Evolutionary conservation across 192 early-diverging fungal genomes (phyloP), one percentile per base, ranked within the genome.

Genomic region (Umbelopsis sp.): DNA sequence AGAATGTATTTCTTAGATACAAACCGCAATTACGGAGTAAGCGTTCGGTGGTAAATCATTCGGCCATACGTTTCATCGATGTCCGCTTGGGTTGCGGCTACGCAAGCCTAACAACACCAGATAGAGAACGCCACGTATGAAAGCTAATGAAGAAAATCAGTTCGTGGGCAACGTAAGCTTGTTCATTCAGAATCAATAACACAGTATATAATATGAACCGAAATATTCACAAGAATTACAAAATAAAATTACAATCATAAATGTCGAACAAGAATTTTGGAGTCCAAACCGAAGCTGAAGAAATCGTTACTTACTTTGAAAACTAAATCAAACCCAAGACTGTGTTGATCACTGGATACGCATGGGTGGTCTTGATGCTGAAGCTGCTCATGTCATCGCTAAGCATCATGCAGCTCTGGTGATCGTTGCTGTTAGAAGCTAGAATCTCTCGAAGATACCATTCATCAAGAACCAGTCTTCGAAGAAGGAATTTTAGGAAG

Each of bases 401-500:
- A 47, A 44, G 66, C 43, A 47, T 10, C 5, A 62, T 20, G 43
- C 66, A 9, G 24, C 12, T n/a, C 69, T 66, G 24, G 17, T 49
- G 10, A 70, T 75, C 12, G 34, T 75, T 45, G 73, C 68, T 26
- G 59, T 68, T 32, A 54, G 73, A 32, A 52, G 29, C 50, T 47
- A 29, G 71, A 73, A 44, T 62, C 70, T 29, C 65, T 68, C 4
- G 22, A 71, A 17, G 49, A 10, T 10, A 44, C 65, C 29, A 45
- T 74, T 32, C 49, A 54, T 53, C 22, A 22, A 66, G 0, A 12
- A 65, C 54, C 12, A 29, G 32, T 16, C 20, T 59, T 0, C 14
- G 2, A 69, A 78, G 59, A 78, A 74, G 25, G 70, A 74, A n/a
- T 4, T 26, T 25, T 32, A 25, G 67, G 52, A 22, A 70, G 68